A percentile compares a stretch with the other conserved stretches of the same genome.
phyloP scores from a whole-genome alignment of 2,329 filamentous ascomycete species.

The Colletotrichum salicis region DNA sequence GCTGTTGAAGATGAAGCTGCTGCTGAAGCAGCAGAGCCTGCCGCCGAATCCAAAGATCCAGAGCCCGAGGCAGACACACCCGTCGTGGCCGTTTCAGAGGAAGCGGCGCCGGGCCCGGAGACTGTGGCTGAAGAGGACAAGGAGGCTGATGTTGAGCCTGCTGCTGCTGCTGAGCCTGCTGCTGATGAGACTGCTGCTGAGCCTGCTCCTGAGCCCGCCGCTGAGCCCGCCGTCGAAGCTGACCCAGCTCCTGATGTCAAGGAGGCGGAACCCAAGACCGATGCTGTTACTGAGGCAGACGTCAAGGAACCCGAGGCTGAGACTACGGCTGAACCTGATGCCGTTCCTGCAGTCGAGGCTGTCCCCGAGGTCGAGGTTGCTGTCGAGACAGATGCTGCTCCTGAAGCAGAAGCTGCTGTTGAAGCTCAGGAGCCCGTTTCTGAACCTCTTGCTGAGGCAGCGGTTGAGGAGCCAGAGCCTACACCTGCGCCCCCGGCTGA shows the following conservation, averaged over 20 bases:
- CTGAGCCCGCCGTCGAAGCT: background rate
- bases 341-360: background rate
- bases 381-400: background rate
- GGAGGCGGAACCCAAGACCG: background rate
- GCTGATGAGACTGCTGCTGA: background rate
- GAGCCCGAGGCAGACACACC: background rate
- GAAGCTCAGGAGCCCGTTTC: background rate
- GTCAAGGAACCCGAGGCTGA: background rate
- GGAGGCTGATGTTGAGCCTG: background rate
- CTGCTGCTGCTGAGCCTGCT: background rate
- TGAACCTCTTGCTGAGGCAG: no score
- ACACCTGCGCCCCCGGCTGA: background rate
- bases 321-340: conserved; percentile 9
- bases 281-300: background rate
- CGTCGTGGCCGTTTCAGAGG: background rate
- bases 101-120: background rate
- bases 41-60: background rate
- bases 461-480: conserved; percentile 5
- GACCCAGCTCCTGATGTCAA: background rate
- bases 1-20: background rate
- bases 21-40: background rate
- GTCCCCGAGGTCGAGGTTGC: background rate
- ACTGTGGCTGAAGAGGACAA: background rate
- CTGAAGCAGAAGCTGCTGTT: background rate
- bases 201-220: background rate